Base-by-base conservation (phyloP, 2,329 filamentous ascomycete genomes). In the Ophiostoma perfectum region DNA sequence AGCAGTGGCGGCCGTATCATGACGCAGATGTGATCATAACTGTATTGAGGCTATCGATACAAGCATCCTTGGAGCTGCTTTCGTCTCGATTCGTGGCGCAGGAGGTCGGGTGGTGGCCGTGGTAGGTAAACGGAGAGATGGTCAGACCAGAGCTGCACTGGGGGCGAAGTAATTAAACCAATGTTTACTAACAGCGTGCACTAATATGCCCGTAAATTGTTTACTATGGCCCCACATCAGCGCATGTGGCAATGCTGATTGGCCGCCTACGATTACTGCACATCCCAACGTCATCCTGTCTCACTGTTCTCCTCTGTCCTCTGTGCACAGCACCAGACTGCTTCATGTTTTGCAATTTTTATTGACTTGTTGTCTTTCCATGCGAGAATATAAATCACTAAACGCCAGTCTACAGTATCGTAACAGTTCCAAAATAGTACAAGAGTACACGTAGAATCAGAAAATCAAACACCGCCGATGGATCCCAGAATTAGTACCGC, bases 331-430 rank as follows among this genome's bases (percentile, higher is more conserved):
- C 11, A 36, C 6, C n/a, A 7, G 4, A 5, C 14, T 16, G 45
- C 14, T 14, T 16, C 16, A 16, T 5, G 16, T n/a, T 14, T 49
- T 49, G 45, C 42, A 45, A 45, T 49, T 16, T 16, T 49, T 49
- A 16, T 39, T 60, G 27, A 38, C 55, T 60, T 58, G 27, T 60
- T 36, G 18, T 27, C 45, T 55, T 64, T 41, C n/a, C 27, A 27
- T 27, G 27, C 27, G 27, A 27, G 27, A 27, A 27, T 27, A 27
- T 27, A 27, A 42, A 65, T 12, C 36, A 64, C 38, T 16, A 60
- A 27, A 60, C 55, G 55, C 55, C 55, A 60, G 55, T 60, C 11
- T 60, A 60, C 55, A 64, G 38, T 68, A 66, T 66, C 64, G 63
- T 66, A 52, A 55, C 67, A 69, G 36, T 65, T 16, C 47, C 67